Base-by-base conservation (phyloP, 2,329 filamentous ascomycete genomes). In the Clonostachys rosea region DNA sequence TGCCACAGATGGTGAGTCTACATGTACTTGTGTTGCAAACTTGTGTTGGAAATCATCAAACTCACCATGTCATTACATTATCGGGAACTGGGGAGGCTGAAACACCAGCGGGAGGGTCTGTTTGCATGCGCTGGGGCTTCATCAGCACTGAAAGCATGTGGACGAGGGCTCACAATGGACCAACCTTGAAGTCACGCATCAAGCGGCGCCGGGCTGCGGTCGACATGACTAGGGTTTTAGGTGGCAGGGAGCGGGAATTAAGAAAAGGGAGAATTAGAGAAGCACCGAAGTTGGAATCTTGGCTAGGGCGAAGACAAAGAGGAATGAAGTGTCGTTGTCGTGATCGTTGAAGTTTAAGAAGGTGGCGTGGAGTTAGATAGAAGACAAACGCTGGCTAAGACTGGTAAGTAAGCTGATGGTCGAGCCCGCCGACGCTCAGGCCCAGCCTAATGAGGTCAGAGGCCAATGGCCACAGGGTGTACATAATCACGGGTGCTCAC, bases 171-270 rank as follows among this genome's bases (percentile, higher is more conserved):
- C 42, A 30, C 40, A 42, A 45, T 8, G 50, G 55, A 64, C 81
- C 50, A 68, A 95, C 91, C 87, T 97, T 97, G 82, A 97, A 97
- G 76, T 97, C 94, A 68, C 94, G 89, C 94, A 99, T 97, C 68
- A 99, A 78, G 65, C 94, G 90, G 66, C 94, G 89, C 66, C 94
- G 87, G 57, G 94, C 94, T 57, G 92, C 88, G 54, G 94, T 97
- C 60, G 92, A 97, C 92, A 76, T 77, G 50, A 44, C 24, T 63
- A 57, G 50, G 40, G 16, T 16, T 24, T 49, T 42, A 42, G 42
- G 12, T 42, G 44, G 42, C 11, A 43, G 44, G 40, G 34, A 34
- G 37, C 30, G 41, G 41, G 47, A 37, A 34, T 49, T 46, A 34
- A 46, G 36, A 42, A 17, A 34, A 49, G 37, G 42, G 46, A 40